A percentile compares a stretch with the other conserved stretches of the same genome.
Evolutionary conservation across 2,329 filamentous ascomycete genomes (phyloP).

Genomic region (Penicillium aurantiogriseum): DNA sequence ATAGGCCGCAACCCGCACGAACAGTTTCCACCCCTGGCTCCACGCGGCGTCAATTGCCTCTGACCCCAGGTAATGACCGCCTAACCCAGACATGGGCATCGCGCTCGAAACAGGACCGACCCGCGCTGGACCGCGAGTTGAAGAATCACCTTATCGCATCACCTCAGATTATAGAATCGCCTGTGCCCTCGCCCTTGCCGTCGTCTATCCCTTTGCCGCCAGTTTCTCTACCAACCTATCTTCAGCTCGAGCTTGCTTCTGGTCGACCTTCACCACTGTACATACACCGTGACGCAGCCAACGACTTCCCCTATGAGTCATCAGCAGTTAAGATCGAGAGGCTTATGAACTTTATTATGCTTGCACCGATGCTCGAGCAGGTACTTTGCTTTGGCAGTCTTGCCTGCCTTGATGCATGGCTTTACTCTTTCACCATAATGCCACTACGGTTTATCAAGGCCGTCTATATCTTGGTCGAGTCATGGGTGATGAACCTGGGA

Average conservation of each 20-base stretch:
- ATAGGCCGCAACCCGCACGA: conserved; percentile 32
- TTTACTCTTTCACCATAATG: conserved; percentile 94
- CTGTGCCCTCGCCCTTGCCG: conserved; percentile 49
- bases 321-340: conserved; percentile 89
- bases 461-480: conserved; percentile 69
- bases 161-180: conserved; percentile 30
- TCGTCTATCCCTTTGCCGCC: conserved; percentile 59
- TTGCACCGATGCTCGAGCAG: conserved; percentile 79
- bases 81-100: conserved; percentile 35
- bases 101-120: conserved; percentile 35
- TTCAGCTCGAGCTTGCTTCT: conserved; percentile 64
- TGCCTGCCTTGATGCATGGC: conserved; percentile 91
- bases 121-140: conserved; percentile 33
- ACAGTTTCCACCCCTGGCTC: conserved; percentile 40
- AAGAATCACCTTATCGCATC: conserved; percentile 29
- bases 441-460: conserved; percentile 85
- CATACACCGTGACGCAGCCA: conserved; percentile 57
- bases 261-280: conserved; percentile 61
- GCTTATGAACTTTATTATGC: conserved; percentile 78
- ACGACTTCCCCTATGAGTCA: conserved; percentile 80
- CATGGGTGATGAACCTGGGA: conserved; percentile 71
- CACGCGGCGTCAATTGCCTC: conserved; percentile 31
- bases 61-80: conserved; percentile 32
- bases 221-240: conserved; percentile 62
- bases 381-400: conserved; percentile 84